A percentile compares a stretch with the other conserved stretches of the same genome.
Conservation (phyloP, 1,139 yeast species). For the Insectozyma bohioensis region DNA sequence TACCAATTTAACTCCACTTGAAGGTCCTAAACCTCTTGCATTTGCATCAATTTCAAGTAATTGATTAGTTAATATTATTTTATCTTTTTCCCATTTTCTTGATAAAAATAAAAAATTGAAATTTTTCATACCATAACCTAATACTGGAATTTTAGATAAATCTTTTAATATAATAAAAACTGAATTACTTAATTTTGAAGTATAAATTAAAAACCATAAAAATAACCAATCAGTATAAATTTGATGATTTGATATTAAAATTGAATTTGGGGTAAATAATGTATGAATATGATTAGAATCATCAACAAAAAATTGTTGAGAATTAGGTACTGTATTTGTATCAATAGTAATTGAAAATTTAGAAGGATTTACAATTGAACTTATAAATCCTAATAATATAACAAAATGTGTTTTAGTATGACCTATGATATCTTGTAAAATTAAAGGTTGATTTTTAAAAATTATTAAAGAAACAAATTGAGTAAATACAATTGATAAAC, state of each 20-base stretch:
- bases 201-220: conserved; percentile 83
- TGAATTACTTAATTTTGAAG: conserved; percentile 62
- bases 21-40: conserved; percentile 52
- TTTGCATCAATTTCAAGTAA: conserved; percentile 56
- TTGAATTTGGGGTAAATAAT: conserved; percentile 49
- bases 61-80: conserved; percentile 54
- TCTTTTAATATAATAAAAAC: conserved; percentile 81
- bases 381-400: conserved; percentile 42
- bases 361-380: conserved; percentile 43
- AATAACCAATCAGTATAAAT: conserved; percentile 94
- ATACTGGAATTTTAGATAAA: conserved; percentile 65
- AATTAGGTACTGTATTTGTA: conserved; percentile 20
- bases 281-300: conserved; percentile 28
- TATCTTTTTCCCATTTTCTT: conserved; percentile 83
- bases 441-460: conserved; percentile 23
- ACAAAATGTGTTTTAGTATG: conserved; percentile 54
- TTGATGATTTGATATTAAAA: conserved; percentile 83
- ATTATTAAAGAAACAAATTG: conserved; percentile 38
- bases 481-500: conserved; percentile 41
- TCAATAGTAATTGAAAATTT: conserved; percentile 43
- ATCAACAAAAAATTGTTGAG: conserved; percentile 20
- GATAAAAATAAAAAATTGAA: conserved; percentile 78
- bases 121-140: conserved; percentile 86
- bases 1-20: conserved; percentile 43
- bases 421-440: conserved; percentile 37